A percentile compares a stretch with the other conserved stretches of the same genome.
Evolutionary conservation across 768 basidiomycete species (phyloP).

Genomic region (Xerocomellus amylosporus): DNA sequence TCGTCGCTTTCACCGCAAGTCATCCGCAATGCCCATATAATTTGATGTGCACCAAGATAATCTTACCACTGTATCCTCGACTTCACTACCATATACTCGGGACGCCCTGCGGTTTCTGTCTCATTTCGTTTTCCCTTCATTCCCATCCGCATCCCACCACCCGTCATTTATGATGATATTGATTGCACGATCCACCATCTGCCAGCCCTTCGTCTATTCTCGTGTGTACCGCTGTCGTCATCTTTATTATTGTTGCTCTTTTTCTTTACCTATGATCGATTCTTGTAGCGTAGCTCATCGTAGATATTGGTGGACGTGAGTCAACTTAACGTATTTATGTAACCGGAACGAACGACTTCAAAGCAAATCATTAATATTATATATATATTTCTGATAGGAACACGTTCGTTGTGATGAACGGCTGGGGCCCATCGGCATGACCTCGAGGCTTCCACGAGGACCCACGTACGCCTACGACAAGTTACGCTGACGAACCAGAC

Average conservation of each 20-base stretch:
- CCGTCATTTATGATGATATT: slow-evolving; percentile 27
- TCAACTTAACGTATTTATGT: slow-evolving; percentile 29
- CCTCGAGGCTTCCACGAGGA: slow-evolving; percentile 21
- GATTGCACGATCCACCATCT: slow-evolving; percentile 17
- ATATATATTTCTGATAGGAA: slow-evolving; percentile 2
- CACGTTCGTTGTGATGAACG: neutral
- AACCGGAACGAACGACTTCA: slow-evolving; percentile 19
- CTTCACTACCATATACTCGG: slow-evolving; percentile 26
- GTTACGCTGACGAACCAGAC: neutral
- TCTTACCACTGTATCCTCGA: slow-evolving; percentile 17
- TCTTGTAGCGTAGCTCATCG: slow-evolving; percentile 32
- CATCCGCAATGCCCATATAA: slow-evolving; percentile 23
- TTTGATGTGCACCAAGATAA: slow-evolving; percentile 22
- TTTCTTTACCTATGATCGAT: slow-evolving; percentile 13
- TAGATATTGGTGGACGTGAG: slow-evolving; percentile 29
- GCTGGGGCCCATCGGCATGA: neutral
- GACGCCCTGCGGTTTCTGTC: slow-evolving; percentile 31
- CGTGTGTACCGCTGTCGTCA: neutral
- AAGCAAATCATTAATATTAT: slow-evolving; percentile 13
- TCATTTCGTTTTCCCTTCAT: slow-evolving; percentile 9
- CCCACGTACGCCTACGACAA: neutral
- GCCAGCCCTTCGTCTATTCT: neutral
- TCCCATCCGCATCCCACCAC: slow-evolving; percentile 2
- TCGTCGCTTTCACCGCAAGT: slow-evolving; percentile 12
- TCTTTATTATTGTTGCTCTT: slow-evolving; percentile 15